Evolutionary conservation across 352 stramenopile species (phyloP).

Genomic region (Plasmopara halstedii): DNA sequence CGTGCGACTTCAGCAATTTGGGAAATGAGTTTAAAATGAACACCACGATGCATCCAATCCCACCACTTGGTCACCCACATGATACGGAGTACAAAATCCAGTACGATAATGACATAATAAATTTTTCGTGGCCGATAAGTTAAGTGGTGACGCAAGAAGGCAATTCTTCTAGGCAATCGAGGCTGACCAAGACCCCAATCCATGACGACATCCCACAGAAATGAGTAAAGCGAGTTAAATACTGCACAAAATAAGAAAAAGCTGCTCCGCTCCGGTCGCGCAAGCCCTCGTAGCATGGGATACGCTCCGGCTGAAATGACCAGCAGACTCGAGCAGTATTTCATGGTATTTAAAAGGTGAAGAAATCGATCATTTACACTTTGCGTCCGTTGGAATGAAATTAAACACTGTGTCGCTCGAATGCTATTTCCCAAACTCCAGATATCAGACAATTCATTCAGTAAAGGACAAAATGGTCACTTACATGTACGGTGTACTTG

Average conservation of each 20-base stretch:
- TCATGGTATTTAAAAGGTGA: constrained; percentile 80
- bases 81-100: constrained; percentile 92
- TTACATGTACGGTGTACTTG: constrained; percentile 69
- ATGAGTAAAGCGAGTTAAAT: constrained; percentile 95
- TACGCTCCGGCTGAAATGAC: constrained; percentile 74
- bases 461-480: not conserved
- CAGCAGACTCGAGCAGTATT: constrained; percentile 74
- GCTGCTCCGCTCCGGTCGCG: constrained; percentile 40
- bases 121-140: constrained; percentile 46
- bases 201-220: constrained; percentile 96
- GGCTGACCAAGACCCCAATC: constrained; percentile 91
- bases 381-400: constrained; percentile 68
- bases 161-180: constrained; percentile 28
- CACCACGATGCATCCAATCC: constrained; percentile 63
- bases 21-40: constrained; percentile 75
- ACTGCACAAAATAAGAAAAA: constrained; percentile 75
- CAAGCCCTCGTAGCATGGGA: constrained; percentile 55
- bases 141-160: constrained; percentile 60
- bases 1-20: constrained; percentile 90
- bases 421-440: no score
- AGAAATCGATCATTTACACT: constrained; percentile 69
- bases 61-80: constrained; percentile 92
- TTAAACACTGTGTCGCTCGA: constrained; percentile 70
- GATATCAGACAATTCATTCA: no score
- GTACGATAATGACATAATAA: constrained; percentile 90